Percentiles rank a stretch among this genome's conserved stretches.
Evolutionary conservation across 305 asterid genomes (phyloP).

Genomic region (Fraxinus nigra): DNA sequence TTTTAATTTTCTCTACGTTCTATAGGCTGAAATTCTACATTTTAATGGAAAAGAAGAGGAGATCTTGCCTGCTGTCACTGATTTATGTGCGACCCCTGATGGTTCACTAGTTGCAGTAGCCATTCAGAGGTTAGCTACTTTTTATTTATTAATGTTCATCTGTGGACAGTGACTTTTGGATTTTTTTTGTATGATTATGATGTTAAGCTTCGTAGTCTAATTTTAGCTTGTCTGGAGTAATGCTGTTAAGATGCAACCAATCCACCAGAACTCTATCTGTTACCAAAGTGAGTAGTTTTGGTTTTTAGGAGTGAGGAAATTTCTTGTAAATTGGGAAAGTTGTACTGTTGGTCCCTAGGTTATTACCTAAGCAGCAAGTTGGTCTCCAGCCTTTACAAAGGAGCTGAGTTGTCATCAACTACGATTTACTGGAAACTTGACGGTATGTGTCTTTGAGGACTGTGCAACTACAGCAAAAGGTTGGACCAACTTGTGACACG

Average conservation of each 20-base stretch:
- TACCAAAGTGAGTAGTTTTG: slow-evolving; percentile 50
- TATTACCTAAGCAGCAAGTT: neutral
- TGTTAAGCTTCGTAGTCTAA: slow-evolving; percentile 16
- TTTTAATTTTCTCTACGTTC: slow-evolving; percentile 19
- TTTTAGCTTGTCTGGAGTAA: slow-evolving; percentile 67
- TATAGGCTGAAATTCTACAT: slow-evolving; percentile 59
- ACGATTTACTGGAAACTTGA: neutral
- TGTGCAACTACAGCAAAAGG: neutral
- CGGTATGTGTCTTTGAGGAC: neutral
- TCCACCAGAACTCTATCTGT: slow-evolving; percentile 53
- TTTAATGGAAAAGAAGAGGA: slow-evolving; percentile 50
- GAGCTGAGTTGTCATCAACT: neutral
- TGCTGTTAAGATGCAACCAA: slow-evolving; percentile 61
- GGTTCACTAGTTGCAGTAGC: slow-evolving; percentile 74
- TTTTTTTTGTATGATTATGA: neutral
- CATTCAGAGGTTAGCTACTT: slow-evolving; percentile 55
- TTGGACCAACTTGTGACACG: neutral
- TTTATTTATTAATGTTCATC: slow-evolving; percentile 4
- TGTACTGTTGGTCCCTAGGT: neutral
- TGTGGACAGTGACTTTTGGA: neutral
- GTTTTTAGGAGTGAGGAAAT: neutral
- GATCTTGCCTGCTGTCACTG: slow-evolving; percentile 60
- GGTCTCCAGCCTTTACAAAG: neutral
- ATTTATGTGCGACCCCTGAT: slow-evolving; percentile 57
- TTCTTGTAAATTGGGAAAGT: neutral